These are phyloP conservation scores for Cystobasidiaceae sp. DNA, from an alignment of 1,284 basidiomycete species.

Conservation along the genomic window DNA sequence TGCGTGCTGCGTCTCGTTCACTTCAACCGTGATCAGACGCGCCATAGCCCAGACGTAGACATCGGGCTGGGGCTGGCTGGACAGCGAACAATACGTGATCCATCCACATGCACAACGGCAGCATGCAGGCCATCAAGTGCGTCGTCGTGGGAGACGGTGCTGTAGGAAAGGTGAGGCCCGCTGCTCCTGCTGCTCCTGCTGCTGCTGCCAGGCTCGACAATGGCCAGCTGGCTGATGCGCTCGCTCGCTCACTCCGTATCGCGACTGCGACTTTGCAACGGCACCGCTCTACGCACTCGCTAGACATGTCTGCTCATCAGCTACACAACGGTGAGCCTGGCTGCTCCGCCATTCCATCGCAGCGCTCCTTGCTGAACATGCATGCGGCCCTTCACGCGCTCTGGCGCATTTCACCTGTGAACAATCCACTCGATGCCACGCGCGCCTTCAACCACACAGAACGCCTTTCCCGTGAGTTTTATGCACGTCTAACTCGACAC, in stretches of 20 bases:
- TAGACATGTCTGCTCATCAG: slow-evolving; percentile 95
- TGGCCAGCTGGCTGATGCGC: too few relatives aligned
- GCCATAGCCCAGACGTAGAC: not conserved
- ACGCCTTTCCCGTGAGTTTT: slow-evolving; percentile 85
- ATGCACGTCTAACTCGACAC: too few relatives aligned
- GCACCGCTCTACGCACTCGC: not conserved
- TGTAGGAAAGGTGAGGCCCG: slow-evolving; percentile 89
- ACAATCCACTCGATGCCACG: not conserved
- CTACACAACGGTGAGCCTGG: slow-evolving; percentile 65
- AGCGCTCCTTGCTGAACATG: too few relatives aligned
- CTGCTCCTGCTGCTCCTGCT: too few relatives aligned
- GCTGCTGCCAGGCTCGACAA: too few relatives aligned
- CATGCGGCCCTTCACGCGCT: not conserved
- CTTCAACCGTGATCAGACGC: too few relatives aligned
- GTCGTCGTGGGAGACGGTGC: slow-evolving; percentile 98
- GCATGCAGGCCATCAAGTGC: slow-evolving; percentile 95
- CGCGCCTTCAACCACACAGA: slow-evolving; percentile 51
- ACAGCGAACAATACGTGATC: too few relatives aligned
- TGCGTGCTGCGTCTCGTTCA: too few relatives aligned
- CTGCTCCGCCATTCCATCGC: not conserved
- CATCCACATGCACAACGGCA: too few relatives aligned
- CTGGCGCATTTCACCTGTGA: not conserved
- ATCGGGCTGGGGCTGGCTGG: not conserved
- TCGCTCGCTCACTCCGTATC: too few relatives aligned
- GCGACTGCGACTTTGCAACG: too few relatives aligned